Base-by-base conservation (phyloP, 1,284 basidiomycete genomes). In the Gomphus bonarii region DNA sequence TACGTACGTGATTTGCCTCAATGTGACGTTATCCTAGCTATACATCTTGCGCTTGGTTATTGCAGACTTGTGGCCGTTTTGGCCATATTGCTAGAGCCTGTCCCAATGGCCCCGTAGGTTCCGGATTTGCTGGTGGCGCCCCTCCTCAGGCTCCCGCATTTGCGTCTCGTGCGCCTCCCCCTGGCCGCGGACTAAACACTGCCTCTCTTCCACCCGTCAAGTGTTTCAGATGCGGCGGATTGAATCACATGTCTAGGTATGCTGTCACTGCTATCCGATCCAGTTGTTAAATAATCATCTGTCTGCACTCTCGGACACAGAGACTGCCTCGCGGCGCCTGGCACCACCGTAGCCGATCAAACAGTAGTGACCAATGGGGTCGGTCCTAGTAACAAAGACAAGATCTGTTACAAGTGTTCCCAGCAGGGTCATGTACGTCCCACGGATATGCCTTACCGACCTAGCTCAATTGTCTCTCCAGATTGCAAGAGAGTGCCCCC, bases 381-480 rank as follows among this genome's bases (percentile, higher is more conserved):
- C 43, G 70, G 68, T 25, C 71, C 43, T 30, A 49, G 43, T 25
- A 81, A 77, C 69, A 86, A 80, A 71, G 80, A 69, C 63, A 90
- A 87, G 73, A 88, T 84, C 47, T 92, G 89, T 69, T 91, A 88
- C 72, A 89, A 88, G 67, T 92, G 89, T 66, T 84, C 88, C 66
- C 81, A 85, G 68, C 84, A 87, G 68, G 88, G 89, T 61, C 89
- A 91, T 75, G 88, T 91, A 64, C 66, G 78, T 70, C 36, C 22
- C 42, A 31, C 50, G 14, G 11, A 16, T 16, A n/a, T 40, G 42
- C n/a, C 20, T 58, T 30, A 10, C 18, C 33, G 33, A 31, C n/a
- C 18, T 33, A 38, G 51, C 49, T 31, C 55, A 44, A 56, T 30
- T 8, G 11, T 18, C 20, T 36, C 44, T 30, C 3, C 62, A 90